Conservation (phyloP, 495 filamentous ascomycete species). For the Tuber indicum region DNA sequence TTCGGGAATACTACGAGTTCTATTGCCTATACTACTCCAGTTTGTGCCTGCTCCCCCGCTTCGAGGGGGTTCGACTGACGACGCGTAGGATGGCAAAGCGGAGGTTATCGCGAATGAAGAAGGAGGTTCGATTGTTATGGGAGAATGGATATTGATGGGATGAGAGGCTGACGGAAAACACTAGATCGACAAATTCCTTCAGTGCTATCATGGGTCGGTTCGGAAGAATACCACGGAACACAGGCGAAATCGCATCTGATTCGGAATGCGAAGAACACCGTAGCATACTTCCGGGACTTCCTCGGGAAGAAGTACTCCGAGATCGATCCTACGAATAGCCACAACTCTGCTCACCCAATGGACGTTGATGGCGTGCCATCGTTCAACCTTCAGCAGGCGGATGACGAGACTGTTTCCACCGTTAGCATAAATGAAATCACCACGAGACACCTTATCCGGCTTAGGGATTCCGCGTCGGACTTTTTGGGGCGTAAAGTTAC, state of each 20-base stretch:
- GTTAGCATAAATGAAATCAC: conserved; percentile 79
- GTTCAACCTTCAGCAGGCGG: conserved; percentile 75
- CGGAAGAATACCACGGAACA: conserved; percentile 92
- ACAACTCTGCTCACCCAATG: conserved; percentile 84
- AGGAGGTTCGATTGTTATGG: conserved; percentile 57
- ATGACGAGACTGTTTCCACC: conserved; percentile 59
- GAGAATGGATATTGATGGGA: conserved; percentile 10
- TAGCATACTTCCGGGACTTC: conserved; percentile 93
- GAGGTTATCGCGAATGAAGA: conserved; percentile 99
- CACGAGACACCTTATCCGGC: conserved; percentile 74
- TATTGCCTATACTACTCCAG: conserved; percentile 65
- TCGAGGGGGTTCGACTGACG: conserved; percentile 1
- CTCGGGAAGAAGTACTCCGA: conserved; percentile 73
- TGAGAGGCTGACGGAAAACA: conserved; percentile 50
- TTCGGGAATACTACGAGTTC: conserved; percentile 98
- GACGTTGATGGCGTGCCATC: conserved; percentile 65
- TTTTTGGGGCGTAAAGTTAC: conserved; percentile 88
- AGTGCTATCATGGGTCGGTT: conserved; percentile 85
- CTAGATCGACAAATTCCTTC: conserved; percentile 77
- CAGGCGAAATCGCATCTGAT: conserved; percentile 90
- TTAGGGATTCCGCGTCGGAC: conserved; percentile 77
- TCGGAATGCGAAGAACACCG: conserved; percentile 84
- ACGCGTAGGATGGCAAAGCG: conserved; percentile 74
- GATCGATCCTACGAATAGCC: conserved; percentile 91
- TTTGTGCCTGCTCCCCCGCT: conserved; percentile 10